Conservation (phyloP, 257 asterid genomes). For the Eucommia ulmoides region DNA sequence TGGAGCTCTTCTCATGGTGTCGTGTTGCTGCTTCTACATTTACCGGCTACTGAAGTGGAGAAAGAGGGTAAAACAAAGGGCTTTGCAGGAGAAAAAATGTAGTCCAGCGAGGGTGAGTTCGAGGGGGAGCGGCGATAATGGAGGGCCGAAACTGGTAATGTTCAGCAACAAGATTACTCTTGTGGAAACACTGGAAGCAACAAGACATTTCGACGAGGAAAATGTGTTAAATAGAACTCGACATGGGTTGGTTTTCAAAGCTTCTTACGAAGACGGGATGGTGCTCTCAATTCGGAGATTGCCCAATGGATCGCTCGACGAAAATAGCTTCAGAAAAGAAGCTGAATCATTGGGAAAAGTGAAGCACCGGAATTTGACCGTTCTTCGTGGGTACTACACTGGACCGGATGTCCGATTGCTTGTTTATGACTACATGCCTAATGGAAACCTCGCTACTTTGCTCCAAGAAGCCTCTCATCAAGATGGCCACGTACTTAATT, state of each 20-base stretch:
- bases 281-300: constrained; percentile 73
- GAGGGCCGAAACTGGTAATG: constrained; percentile 63
- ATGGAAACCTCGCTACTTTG: constrained; percentile 60
- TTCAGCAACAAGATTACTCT: constrained; percentile 68
- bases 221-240: constrained; percentile 64
- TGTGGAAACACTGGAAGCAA: constrained; percentile 76
- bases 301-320: constrained; percentile 49
- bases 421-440: constrained; percentile 79
- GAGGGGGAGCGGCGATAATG: constrained; percentile 66
- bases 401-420: constrained; percentile 68
- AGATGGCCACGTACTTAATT: constrained; percentile 79
- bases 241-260: constrained; percentile 58
- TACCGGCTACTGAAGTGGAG: constrained; percentile 55
- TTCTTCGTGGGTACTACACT: constrained; percentile 71
- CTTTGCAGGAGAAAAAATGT: constrained; percentile 55
- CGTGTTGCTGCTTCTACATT: constrained; percentile 53
- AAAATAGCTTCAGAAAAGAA: constrained; percentile 52
- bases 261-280: constrained; percentile 77
- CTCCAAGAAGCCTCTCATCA: constrained; percentile 86
- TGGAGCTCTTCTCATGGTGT: constrained; percentile 40
- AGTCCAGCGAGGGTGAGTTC: constrained; percentile 50
- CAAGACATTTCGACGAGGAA: constrained; percentile 84
- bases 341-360: constrained; percentile 71
- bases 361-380: constrained; percentile 67
- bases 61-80: constrained; percentile 40